phyloP scores from a whole-genome alignment of 306 rosid species.

The Gleditsia sinensis region DNA sequence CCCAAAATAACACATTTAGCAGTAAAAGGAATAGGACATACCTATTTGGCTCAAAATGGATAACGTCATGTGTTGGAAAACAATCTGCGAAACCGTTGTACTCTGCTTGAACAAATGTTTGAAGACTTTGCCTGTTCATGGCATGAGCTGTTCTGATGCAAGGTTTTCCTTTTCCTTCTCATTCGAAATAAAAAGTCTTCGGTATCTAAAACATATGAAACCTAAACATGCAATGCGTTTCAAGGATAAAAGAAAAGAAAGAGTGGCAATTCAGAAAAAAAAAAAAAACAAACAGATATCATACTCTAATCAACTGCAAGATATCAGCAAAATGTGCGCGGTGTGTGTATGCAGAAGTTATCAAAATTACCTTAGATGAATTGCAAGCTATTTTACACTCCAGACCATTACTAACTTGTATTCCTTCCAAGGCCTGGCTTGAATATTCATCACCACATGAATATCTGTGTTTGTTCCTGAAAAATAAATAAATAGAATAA shows the following conservation, averaged over 20 bases:
- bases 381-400: constrained; percentile 97
- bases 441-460: constrained; percentile 64
- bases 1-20: constrained; percentile 12
- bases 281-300: constrained; percentile 3
- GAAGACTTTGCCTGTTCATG: constrained; percentile 56
- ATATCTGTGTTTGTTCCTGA: constrained; percentile 74
- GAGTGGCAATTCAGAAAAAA: constrained; percentile 36
- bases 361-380: constrained; percentile 75
- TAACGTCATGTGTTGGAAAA: constrained; percentile 56
- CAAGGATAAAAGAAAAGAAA: constrained; percentile 24
- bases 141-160: constrained; percentile 45
- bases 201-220: constrained; percentile 95
- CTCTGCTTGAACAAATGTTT: constrained; percentile 56
- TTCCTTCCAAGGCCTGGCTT: constrained; percentile 74
- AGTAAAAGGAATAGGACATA: constrained; percentile 38
- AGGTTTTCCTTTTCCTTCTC: constrained; percentile 57
- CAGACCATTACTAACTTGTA: constrained; percentile 76
- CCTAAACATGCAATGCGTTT: constrained; percentile 56
- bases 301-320: constrained; percentile 25
- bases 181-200: constrained; percentile 80
- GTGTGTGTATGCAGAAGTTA: constrained; percentile 3
- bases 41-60: constrained; percentile 66
- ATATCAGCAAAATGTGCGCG: neutral
- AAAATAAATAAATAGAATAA: constrained; percentile 32
- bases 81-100: constrained; percentile 63